Base-by-base conservation (phyloP, 306 rosid genomes). In the Lablab purpureus region DNA sequence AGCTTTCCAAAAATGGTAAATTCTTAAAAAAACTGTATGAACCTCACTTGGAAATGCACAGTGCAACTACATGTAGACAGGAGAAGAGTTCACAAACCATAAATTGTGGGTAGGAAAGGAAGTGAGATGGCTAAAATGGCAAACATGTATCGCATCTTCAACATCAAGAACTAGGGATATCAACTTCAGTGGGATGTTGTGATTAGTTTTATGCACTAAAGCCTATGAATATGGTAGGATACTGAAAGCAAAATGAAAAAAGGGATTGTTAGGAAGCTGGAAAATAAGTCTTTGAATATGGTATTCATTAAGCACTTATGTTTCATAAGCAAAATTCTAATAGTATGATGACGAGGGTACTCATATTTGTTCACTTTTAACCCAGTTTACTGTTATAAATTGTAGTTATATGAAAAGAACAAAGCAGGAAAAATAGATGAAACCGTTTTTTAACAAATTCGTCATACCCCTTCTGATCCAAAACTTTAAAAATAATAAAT, bases 371-470 rank as follows among this genome's bases (percentile, higher is more conserved):
- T 40, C 46, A 43, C 54, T 13, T 58, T 67, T 14, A 3, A 19
- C 76, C 66, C 13, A 56, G 84, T 43, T 52, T n/a, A 58, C 66
- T 67, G 17, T n/a, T 75, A 43, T 36, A 75, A 66, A 65, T 47
- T 18, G 10, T 17, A 15, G 23, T n/a, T 51, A 7, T 18, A 51
- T 19, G 27, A 10, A 52, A 19, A 8, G 5, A 52, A 18, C 12
- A 52, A 52, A 5, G 27, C 25, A 52, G 19, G 6, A 6, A 8
- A 51, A 30, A 30, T 30, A 30, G 34, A 30, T 30, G 34, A 25
- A 25, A n/a, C n/a, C n/a, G n/a, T n/a, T n/a, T n/a, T n/a, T n/a
- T n/a, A n/a, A n/a, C n/a, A n/a, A n/a, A n/a, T n/a, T n/a, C n/a
- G n/a, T n/a, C n/a, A n/a, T n/a, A n/a, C n/a, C n/a, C n/a, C n/a